Percentiles rank a stretch among this genome's conserved stretches.
These are phyloP conservation scores for Diutina sp. DNA, from an alignment of 1,139 yeast genomes.

Conservation along the genomic window DNA sequence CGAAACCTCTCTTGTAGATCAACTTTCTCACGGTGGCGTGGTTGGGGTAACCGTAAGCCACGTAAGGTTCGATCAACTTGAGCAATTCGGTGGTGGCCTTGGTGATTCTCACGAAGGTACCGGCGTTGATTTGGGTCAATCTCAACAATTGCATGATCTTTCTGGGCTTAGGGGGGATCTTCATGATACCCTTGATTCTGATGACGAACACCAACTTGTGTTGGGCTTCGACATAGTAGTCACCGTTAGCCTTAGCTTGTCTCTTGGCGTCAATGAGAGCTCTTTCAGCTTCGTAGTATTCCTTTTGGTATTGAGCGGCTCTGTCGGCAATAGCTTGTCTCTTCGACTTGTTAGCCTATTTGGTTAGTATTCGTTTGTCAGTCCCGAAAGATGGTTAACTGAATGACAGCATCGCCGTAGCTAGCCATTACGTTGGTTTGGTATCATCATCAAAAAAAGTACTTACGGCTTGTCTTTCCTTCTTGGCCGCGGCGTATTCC, in stretches of 20 bases:
- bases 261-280: slow-evolving; percentile 88
- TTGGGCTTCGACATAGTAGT: slow-evolving; percentile 96
- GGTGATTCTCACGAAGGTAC: slow-evolving; percentile 96
- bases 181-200: slow-evolving; percentile 99
- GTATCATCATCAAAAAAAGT: slow-evolving; percentile 48
- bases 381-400: slow-evolving; percentile 99
- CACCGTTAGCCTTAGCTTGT: slow-evolving; percentile 92
- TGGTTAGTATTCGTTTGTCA: slow-evolving; percentile 45
- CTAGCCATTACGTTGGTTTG: slow-evolving; percentile 60
- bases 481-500: slow-evolving; percentile 79
- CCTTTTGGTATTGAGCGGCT: slow-evolving; percentile 97
- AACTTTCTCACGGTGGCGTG: slow-evolving; percentile 92
- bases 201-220: slow-evolving; percentile 92
- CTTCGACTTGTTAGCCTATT: slow-evolving; percentile 76
- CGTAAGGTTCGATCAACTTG: slow-evolving; percentile 97
- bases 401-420: slow-evolving; percentile 84
- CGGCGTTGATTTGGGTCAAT: slow-evolving; percentile 96
- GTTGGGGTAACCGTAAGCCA: slow-evolving; percentile 99
- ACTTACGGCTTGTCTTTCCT: slow-evolving; percentile 85
- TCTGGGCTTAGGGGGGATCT: slow-evolving; percentile 99
- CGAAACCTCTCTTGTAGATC: slow-evolving; percentile 99
- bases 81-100: slow-evolving; percentile 96
- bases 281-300: slow-evolving; percentile 92
- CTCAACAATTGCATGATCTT: slow-evolving; percentile 97
- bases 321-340: slow-evolving; percentile 93